Conservation (phyloP, 2,329 filamentous ascomycete genomes). For the Cordyceps cicadae region DNA sequence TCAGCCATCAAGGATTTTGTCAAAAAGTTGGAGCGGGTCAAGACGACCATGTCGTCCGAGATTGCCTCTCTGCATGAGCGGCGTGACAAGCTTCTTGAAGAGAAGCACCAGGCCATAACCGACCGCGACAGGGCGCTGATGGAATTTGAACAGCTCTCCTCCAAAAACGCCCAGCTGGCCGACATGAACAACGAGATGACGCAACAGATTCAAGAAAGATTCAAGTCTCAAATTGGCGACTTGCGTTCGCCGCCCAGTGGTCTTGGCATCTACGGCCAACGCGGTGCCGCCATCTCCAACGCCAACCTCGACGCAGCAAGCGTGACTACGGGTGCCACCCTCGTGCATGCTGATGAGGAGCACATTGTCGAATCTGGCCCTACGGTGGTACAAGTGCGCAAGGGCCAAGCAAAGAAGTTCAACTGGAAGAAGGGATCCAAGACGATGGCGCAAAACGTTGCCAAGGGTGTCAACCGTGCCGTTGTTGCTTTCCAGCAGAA, state of each 20-base stretch:
- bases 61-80: constrained; percentile 59
- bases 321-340: constrained; percentile 48
- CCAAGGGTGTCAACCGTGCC: constrained; percentile 87
- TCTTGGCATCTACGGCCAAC: constrained; percentile 49
- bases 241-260: constrained; percentile 41
- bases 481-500: constrained; percentile 64
- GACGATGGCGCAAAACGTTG: constrained; percentile 86
- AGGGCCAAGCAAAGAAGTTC: constrained; percentile 91
- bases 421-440: constrained; percentile 98
- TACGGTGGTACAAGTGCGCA: constrained; percentile 92
- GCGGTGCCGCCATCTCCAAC: constrained; percentile 42
- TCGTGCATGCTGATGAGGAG: constrained; percentile 59
- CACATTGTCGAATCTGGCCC: constrained; percentile 62
- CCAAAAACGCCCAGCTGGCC: constrained; percentile 87
- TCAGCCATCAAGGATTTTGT: constrained; percentile 88
- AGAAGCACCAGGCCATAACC: constrained; percentile 71
- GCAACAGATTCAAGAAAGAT: constrained; percentile 85
- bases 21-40: constrained; percentile 58
- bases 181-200: constrained; percentile 95
- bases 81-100: constrained; percentile 73
- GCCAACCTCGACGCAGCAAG: constrained; percentile 45
- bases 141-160: constrained; percentile 90
- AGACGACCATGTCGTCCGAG: constrained; percentile 46
- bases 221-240: constrained; percentile 64
- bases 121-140: constrained; percentile 89